Conservation (phyloP, 2,329 filamentous ascomycete genomes). For the Amauroascus verrucosus region DNA sequence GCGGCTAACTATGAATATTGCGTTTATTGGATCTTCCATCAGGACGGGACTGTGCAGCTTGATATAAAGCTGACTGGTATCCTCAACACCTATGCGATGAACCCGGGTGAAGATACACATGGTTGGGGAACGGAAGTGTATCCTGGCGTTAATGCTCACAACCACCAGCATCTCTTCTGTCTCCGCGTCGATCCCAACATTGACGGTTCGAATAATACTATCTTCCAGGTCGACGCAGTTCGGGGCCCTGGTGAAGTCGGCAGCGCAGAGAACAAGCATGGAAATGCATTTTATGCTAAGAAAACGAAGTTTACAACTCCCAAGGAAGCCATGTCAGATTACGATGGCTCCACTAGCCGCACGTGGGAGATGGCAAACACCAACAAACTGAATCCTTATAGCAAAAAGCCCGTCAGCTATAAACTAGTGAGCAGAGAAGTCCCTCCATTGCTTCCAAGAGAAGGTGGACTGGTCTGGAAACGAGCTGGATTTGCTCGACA, state of each 20-base stretch:
- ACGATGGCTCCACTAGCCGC: constrained; percentile 64
- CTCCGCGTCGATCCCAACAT: constrained; percentile 78
- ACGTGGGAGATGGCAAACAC: constrained; percentile 90
- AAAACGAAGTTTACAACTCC: constrained; percentile 69
- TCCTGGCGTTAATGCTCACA: constrained; percentile 84
- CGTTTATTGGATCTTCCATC: constrained; percentile 80
- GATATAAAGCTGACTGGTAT: constrained; percentile 89
- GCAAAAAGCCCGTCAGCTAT: constrained; percentile 73
- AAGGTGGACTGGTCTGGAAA: constrained; percentile 76
- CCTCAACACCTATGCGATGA: constrained; percentile 79
- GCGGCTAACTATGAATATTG: constrained; percentile 94
- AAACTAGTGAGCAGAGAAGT: constrained; percentile 85
- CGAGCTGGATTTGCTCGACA: constrained; percentile 79
- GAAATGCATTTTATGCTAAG: constrained; percentile 80
- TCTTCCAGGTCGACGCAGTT: constrained; percentile 72
- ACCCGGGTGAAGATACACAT: constrained; percentile 65
- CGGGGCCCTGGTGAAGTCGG: constrained; percentile 64
- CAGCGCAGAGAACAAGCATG: constrained; percentile 72
- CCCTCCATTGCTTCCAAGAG: constrained; percentile 66
- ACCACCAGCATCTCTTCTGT: constrained; percentile 93
- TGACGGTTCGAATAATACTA: constrained; percentile 72
- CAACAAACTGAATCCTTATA: constrained; percentile 73
- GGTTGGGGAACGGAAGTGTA: constrained; percentile 91
- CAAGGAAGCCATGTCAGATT: constrained; percentile 61
- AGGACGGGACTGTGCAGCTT: constrained; percentile 83